phyloP scores from a whole-genome alignment of 108 stramenopile species.

The Cyclotella baltica region DNA sequence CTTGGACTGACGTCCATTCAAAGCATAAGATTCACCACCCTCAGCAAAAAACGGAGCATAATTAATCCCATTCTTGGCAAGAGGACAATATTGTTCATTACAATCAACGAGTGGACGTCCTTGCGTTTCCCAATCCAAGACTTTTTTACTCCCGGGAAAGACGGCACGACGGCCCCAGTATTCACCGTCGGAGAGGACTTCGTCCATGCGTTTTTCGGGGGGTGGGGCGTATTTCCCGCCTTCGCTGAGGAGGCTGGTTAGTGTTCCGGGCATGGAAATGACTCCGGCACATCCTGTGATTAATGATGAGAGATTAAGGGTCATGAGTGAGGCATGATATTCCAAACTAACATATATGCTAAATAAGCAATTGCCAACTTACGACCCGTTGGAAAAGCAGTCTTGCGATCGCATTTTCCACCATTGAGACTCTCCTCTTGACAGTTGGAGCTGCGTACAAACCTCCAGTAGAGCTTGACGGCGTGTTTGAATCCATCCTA shows the following conservation, averaged over 20 bases:
- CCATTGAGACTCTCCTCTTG: constrained; percentile 27
- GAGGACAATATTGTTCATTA: constrained; percentile 24
- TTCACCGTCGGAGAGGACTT: constrained; percentile 25
- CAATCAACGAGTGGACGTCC: constrained; percentile 35
- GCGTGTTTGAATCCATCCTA: constrained; percentile 46
- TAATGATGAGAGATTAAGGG: no score
- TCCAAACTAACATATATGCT: no score
- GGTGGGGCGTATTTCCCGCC: constrained; percentile 44
- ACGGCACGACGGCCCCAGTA: constrained; percentile 41
- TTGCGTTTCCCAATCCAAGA: constrained; percentile 28
- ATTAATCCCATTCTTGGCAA: constrained; percentile 37
- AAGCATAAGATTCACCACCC: constrained; percentile 47
- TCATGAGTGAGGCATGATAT: no score
- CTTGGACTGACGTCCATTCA: constrained; percentile 51
- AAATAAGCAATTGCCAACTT: no score
- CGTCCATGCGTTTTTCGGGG: constrained; percentile 30
- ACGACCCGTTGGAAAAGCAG: constrained; percentile 52
- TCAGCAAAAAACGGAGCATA: constrained; percentile 52
- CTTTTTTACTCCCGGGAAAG: constrained; percentile 40
- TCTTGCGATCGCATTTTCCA: constrained; percentile 47
- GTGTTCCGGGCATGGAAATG: constrained; percentile 51
- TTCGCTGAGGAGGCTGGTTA: constrained; percentile 40
- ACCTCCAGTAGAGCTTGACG: constrained; percentile 42
- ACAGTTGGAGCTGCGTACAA: constrained; percentile 46
- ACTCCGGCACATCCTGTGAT: constrained; percentile 47